A percentile compares a stretch with the other conserved stretches of the same genome.
Evolutionary conservation across 441 rosid species (phyloP).

Genomic region (Isatis lusitanica): DNA sequence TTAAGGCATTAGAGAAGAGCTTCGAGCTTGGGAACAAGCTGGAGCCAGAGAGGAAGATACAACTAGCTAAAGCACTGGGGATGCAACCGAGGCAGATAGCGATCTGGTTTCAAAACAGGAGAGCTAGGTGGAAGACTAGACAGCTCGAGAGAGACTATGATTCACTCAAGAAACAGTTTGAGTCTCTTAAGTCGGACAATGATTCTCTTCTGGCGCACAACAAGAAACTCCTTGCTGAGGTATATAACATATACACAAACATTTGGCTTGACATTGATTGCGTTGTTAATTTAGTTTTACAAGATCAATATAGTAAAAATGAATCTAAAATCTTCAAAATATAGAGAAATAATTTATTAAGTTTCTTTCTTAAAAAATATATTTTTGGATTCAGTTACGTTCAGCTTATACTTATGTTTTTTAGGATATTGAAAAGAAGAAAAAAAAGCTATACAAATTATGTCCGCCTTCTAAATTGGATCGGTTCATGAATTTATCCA

Average conservation of each 20-base stretch:
- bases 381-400: background rate
- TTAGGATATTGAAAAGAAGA: background rate
- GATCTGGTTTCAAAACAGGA: conserved; percentile 96
- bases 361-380: background rate
- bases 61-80: conserved; percentile 82
- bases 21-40: conserved; percentile 92
- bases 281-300: background rate
- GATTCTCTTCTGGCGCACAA: conserved; percentile 82
- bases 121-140: conserved; percentile 97
- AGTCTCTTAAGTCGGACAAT: conserved; percentile 69
- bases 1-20: conserved; percentile 88
- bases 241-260: conserved; percentile 18
- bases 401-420: background rate
- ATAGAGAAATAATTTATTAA: background rate
- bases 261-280: background rate
- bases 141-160: conserved; percentile 62
- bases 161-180: conserved; percentile 36
- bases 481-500: background rate
- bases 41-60: conserved; percentile 93
- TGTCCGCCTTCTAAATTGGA: background rate
- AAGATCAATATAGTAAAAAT: conserved; percentile 1
- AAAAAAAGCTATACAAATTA: background rate
- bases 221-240: conserved; percentile 84
- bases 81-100: conserved; percentile 91
- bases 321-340: background rate